Evolutionary conservation across 176 grass and related monocot genomes (phyloP).

Genomic region (Pharus latifolius): DNA sequence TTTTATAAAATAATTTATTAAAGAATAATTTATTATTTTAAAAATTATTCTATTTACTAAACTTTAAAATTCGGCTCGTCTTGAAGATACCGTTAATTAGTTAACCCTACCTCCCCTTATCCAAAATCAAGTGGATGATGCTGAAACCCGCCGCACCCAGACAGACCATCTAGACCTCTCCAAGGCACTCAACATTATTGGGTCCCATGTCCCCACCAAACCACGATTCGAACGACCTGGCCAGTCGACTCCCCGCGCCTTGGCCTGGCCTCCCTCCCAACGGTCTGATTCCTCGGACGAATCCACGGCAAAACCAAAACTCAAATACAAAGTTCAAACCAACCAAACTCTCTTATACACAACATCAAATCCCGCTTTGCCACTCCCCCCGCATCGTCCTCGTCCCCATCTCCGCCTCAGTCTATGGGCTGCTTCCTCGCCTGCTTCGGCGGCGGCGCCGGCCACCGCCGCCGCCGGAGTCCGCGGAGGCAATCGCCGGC

Average conservation of each 20-base stretch:
- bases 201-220: too few relatives aligned
- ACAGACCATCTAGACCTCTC: too few relatives aligned
- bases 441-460: conserved; percentile 58
- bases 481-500: background rate
- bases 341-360: background rate
- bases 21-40: too few relatives aligned
- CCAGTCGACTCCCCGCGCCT: background rate
- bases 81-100: too few relatives aligned
- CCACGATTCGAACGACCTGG: background rate
- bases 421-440: conserved; percentile 85
- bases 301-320: background rate
- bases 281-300: conserved; percentile 27
- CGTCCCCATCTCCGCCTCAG: conserved; percentile 1
- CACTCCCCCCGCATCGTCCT: background rate
- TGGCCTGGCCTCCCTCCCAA: background rate
- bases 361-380: background rate
- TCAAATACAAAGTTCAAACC: conserved; percentile 11
- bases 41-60: too few relatives aligned
- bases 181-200: too few relatives aligned
- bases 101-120: too few relatives aligned
- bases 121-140: too few relatives aligned
- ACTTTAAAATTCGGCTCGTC: too few relatives aligned
- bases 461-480: background rate
- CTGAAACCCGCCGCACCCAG: too few relatives aligned
- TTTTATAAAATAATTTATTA: too few relatives aligned